A percentile compares a stretch with the other conserved stretches of the same genome.
phyloP scores from a whole-genome alignment of 495 filamentous ascomycete genomes.

The Penicillium manginii region DNA sequence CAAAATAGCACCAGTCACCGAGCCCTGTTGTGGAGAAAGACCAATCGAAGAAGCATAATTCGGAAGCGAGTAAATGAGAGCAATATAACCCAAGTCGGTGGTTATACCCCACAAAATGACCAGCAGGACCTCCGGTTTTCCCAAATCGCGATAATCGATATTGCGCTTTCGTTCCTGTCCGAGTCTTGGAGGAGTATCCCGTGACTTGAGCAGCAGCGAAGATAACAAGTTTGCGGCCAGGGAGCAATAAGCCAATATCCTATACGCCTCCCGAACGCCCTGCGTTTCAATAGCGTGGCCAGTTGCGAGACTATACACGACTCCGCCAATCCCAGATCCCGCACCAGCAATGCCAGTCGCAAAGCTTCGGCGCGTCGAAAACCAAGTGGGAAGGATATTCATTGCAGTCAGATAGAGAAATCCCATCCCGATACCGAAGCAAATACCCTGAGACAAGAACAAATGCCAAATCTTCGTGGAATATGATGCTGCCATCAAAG shows the following conservation, averaged over 20 bases:
- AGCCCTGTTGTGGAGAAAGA: conserved; percentile 62
- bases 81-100: conserved; percentile 71
- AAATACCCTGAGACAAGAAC: conserved; percentile 53
- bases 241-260: conserved; percentile 65
- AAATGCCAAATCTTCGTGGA: conserved; percentile 52
- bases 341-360: conserved; percentile 53
- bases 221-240: conserved; percentile 63
- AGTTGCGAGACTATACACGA: conserved; percentile 52
- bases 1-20: conserved; percentile 66
- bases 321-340: conserved; percentile 55
- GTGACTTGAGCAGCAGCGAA: conserved; percentile 61
- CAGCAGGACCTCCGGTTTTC: conserved; percentile 57
- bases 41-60: conserved; percentile 69
- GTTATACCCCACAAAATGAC: conserved; percentile 66
- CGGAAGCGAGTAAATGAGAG: conserved; percentile 71
- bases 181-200: conserved; percentile 61
- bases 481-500: conserved; percentile 53
- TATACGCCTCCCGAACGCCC: conserved; percentile 66
- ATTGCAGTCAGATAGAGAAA: conserved; percentile 53
- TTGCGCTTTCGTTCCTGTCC: conserved; percentile 54
- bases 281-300: conserved; percentile 30
- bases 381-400: conserved; percentile 56
- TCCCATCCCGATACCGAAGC: conserved; percentile 55
- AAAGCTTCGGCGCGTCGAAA: conserved; percentile 48
- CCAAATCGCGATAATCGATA: conserved; percentile 62